phyloP scores from a whole-genome alignment of 2,329 filamentous ascomycete species.

The Exophiala calicioides region DNA sequence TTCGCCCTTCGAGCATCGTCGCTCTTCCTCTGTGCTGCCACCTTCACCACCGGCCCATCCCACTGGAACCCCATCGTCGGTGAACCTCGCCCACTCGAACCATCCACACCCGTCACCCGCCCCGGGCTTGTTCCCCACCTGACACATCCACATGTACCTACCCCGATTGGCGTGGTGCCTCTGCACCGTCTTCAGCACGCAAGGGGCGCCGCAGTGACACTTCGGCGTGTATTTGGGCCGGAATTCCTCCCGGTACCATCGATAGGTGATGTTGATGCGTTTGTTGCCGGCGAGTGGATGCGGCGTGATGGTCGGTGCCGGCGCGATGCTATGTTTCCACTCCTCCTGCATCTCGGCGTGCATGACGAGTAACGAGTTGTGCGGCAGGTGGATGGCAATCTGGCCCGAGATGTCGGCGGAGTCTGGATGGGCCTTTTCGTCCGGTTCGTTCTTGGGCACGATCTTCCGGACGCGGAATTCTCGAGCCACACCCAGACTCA shows the following conservation, averaged over 20 bases:
- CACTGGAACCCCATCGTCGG: slow-evolving; percentile 78
- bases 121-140: slow-evolving; percentile 55
- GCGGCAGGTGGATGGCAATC: slow-evolving; percentile 88
- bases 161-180: slow-evolving; percentile 74
- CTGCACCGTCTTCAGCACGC: slow-evolving; percentile 74
- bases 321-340: slow-evolving; percentile 87
- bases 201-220: slow-evolving; percentile 72
- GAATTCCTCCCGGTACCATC: slow-evolving; percentile 75
- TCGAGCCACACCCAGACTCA: slow-evolving; percentile 87
- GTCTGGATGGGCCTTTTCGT: slow-evolving; percentile 23
- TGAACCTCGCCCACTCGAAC: slow-evolving; percentile 84
- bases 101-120: slow-evolving; percentile 64
- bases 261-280: slow-evolving; percentile 91
- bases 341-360: slow-evolving; percentile 97
- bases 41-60: slow-evolving; percentile 46
- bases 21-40: too few relatives aligned
- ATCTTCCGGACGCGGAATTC: slow-evolving; percentile 86
- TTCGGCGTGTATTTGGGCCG: slow-evolving; percentile 76
- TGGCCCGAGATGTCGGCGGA: slow-evolving; percentile 71
- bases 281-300: slow-evolving; percentile 79
- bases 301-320: slow-evolving; percentile 74
- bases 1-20: too few relatives aligned
- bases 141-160: slow-evolving; percentile 92
- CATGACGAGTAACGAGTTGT: slow-evolving; percentile 93
- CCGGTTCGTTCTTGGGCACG: slow-evolving; percentile 58